Evolutionary conservation across 768 basidiomycete species (phyloP).

Genomic region (Russula olivacea): DNA sequence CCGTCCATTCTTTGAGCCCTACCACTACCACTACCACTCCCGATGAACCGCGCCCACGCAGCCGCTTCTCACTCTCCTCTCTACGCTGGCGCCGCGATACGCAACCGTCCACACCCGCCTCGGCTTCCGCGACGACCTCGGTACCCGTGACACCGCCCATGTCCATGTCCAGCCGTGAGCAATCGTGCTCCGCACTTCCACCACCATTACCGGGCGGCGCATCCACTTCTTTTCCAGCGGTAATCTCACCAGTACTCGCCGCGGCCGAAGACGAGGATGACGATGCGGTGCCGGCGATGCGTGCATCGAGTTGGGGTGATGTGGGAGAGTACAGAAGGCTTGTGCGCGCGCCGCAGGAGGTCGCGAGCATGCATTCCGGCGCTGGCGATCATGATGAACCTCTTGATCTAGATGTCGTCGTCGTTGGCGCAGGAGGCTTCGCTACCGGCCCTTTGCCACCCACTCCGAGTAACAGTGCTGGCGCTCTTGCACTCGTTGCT

Average conservation of each 20-base stretch:
- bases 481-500: constrained; percentile 10
- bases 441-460: constrained; percentile 18
- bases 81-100: constrained; percentile 23
- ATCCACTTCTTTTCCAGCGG: not conserved
- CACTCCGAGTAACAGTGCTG: constrained; percentile 21
- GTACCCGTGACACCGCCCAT: constrained; percentile 11
- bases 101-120: constrained; percentile 4
- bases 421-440: constrained; percentile 25
- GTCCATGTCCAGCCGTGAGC: constrained; percentile 9
- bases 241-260: not conserved
- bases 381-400: constrained; percentile 22
- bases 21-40: not conserved
- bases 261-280: not conserved
- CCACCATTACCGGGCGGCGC: not conserved
- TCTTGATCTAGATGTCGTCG: constrained; percentile 21
- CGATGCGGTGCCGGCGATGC: constrained; percentile 8
- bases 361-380: constrained; percentile 22
- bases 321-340: constrained; percentile 22
- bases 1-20: constrained; percentile 20
- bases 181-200: not conserved
- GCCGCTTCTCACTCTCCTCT: constrained; percentile 25
- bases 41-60: constrained; percentile 18
- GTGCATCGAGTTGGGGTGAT: constrained; percentile 26
- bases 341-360: constrained; percentile 9
- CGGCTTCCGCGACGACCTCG: not conserved